A percentile compares a stretch with the other conserved stretches of the same genome.
Evolutionary conservation across 2,329 filamentous ascomycete species (phyloP).

Genomic region (Elsinoe arachidis): DNA sequence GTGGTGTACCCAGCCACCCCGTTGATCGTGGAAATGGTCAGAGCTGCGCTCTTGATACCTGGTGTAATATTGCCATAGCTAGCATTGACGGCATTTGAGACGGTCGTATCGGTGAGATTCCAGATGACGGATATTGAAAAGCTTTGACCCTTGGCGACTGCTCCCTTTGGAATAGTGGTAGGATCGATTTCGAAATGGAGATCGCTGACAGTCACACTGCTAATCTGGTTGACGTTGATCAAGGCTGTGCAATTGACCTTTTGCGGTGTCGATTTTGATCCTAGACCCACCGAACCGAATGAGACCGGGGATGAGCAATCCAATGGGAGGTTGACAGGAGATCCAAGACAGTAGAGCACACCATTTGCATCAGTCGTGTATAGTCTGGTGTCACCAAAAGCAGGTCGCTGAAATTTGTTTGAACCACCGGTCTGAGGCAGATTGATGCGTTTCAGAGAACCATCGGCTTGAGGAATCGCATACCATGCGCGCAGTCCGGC

Average conservation of each 20-base stretch:
- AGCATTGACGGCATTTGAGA: slow-evolving; percentile 18
- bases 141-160: slow-evolving; percentile 28
- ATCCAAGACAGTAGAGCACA: slow-evolving; percentile 29
- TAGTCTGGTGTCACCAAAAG: slow-evolving; percentile 35
- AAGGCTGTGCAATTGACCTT: slow-evolving; percentile 33
- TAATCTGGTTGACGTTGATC: slow-evolving; percentile 31
- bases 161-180: slow-evolving; percentile 31
- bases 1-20: slow-evolving; percentile 30
- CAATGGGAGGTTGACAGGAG: slow-evolving; percentile 35
- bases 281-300: slow-evolving; percentile 33
- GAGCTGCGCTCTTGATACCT: slow-evolving; percentile 30
- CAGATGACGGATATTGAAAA: slow-evolving; percentile 37
- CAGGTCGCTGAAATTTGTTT: slow-evolving; percentile 33
- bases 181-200: slow-evolving; percentile 31
- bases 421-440: slow-evolving; percentile 32
- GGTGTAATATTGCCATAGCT: slow-evolving; percentile 25
- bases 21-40: slow-evolving; percentile 34
- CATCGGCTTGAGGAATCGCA: slow-evolving; percentile 32
- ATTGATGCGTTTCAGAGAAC: slow-evolving; percentile 28
- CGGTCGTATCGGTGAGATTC: slow-evolving; percentile 25
- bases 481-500: slow-evolving; percentile 33
- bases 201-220: slow-evolving; percentile 31
- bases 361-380: slow-evolving; percentile 29
- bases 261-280: slow-evolving; percentile 22
- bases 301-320: slow-evolving; percentile 34